Base-by-base conservation (phyloP, 108 stramenopile species). In the Cyclotella kingstonii region DNA sequence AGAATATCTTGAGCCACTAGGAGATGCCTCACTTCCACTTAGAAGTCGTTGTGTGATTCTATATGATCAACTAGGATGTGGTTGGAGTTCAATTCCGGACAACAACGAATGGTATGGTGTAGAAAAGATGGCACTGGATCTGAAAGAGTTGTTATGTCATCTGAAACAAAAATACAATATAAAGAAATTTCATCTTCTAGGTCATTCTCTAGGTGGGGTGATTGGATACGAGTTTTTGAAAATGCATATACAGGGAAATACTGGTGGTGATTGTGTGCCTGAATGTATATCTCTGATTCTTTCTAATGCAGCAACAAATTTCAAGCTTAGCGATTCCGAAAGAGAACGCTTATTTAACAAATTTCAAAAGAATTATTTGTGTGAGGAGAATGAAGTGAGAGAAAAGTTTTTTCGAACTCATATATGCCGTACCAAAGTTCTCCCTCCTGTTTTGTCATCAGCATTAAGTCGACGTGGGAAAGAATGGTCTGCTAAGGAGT, bases 11-110 rank as follows among this genome's bases (percentile, higher is more conserved):
- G 39, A 43, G 47, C 72, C 77, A 11, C 46, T 78, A 10, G 67
- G 54, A 11, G 25, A 59, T 22, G 36, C 38, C 33, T 34, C 49
- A 9, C 31, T 57, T 1, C 34, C 67, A 38, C 38, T 78, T 23
- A 44, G 63, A 55, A 42, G 47, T 25, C 61, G 77, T 51, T 33
- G 72, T 28, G 40, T 78, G 22, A 55, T 75, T 33, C 43, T 78
- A 19, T 78, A 73, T 45, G 77, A 78, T 42, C 77, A 78, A 57
- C 35, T 78, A 22, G 77, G 77, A 29, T 78, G 77, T 28, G 77
- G 77, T 22, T 63, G 73, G 66, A 74, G 71, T 43, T 73, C 70
- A 7, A 66, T 60, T 12, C 76, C 76, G 8, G 49, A 49, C 31
- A 35, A 77, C 2, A 26, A 67, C 30, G 59, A 66, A 29, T 47